phyloP scores from a whole-genome alignment of 208 protist genomes.

The Leishmania guyanensis region DNA sequence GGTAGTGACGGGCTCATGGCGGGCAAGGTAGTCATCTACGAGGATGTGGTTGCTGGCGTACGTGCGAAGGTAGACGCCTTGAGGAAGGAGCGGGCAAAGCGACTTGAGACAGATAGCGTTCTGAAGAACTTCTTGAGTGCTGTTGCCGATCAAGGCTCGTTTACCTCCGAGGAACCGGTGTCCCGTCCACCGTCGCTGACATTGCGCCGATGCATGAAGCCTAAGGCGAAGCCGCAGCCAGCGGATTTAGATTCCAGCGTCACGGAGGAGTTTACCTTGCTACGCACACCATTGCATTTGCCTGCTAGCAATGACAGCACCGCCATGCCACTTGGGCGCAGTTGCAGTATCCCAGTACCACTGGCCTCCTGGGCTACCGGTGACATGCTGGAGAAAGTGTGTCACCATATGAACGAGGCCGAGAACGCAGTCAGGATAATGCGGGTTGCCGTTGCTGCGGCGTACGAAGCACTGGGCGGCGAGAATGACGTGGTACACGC shows the following conservation, averaged over 20 bases:
- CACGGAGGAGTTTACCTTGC: conserved; percentile 7
- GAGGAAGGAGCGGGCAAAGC: conserved; percentile 15
- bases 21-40: conserved; percentile 12
- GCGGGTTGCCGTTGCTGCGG: conserved; percentile 34
- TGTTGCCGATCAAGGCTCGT: not conserved
- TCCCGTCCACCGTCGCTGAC: not conserved
- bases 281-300: not conserved
- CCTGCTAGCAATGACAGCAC: not conserved
- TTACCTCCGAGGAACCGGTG: not conserved
- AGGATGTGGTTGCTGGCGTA: conserved; percentile 30
- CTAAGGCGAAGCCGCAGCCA: not conserved
- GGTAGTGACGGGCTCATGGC: not conserved
- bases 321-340: not conserved
- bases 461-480: conserved; percentile 50
- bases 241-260: not conserved
- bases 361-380: not conserved
- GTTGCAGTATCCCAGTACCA: not conserved
- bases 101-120: not conserved
- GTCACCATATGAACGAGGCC: conserved; percentile 20
- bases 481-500: conserved; percentile 2
- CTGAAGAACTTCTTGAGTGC: conserved; percentile 7
- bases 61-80: conserved; percentile 25
- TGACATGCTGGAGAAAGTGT: conserved; percentile 34
- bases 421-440: conserved; percentile 33
- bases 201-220: not conserved